A percentile compares a stretch with the other conserved stretches of the same genome.
These are phyloP conservation scores for Gnomoniopsis sp. DNA, from an alignment of 2,329 filamentous ascomycete species.

Conservation along the genomic window DNA sequence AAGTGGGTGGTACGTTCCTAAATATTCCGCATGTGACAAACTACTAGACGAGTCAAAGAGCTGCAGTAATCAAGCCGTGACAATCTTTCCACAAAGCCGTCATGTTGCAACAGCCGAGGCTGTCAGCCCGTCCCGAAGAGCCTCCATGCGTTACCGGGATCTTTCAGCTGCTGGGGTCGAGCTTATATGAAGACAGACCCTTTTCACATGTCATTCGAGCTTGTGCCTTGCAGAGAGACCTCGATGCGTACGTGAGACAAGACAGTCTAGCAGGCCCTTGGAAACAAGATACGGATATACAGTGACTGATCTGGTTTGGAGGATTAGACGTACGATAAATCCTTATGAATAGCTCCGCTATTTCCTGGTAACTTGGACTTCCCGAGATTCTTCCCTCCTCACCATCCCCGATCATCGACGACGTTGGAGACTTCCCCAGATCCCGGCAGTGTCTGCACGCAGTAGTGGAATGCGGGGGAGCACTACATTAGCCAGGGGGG, in stretches of 20 bases:
- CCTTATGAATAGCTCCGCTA: neutral
- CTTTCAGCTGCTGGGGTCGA: neutral
- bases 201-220: conserved; percentile 10
- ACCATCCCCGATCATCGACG: neutral
- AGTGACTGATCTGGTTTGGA: too few relatives aligned
- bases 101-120: conserved; percentile 14
- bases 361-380: neutral
- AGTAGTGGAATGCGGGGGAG: conserved; percentile 13
- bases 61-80: neutral
- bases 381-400: neutral
- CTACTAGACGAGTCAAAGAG: neutral
- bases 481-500: neutral
- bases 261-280: neutral
- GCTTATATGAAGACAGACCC: conserved; percentile 11
- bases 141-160: conserved; percentile 1
- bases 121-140: neutral
- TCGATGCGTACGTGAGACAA: neutral
- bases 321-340: neutral
- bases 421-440: neutral
- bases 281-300: too few relatives aligned
- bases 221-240: neutral
- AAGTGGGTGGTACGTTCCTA: conserved; percentile 3
- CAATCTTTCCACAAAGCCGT: too few relatives aligned
- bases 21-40: conserved; percentile 17
- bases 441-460: neutral